Evolutionary conservation across 495 filamentous ascomycete genomes (phyloP), one percentile per base, ranked within the genome.

Genomic region (Hypoxylon subgilvum): DNA sequence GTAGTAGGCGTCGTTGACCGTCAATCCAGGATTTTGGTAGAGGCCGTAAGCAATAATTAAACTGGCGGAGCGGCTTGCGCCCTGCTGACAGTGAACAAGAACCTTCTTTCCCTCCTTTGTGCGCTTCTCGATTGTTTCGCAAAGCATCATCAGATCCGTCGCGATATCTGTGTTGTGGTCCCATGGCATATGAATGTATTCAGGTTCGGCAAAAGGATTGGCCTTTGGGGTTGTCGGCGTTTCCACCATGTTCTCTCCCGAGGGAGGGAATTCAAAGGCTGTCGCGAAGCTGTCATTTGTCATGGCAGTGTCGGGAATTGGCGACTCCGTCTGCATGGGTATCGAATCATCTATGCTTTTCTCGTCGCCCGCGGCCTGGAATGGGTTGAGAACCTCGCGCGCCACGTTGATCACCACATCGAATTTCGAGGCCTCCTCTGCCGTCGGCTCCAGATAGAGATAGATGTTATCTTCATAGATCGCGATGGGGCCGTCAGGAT

Each of bases 131-230:
- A 98, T 93, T 8, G 87, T 77, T 61, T 96, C 87, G 66, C 94
- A 96, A n/a, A 98, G 77, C 32, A 76, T 77, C 68, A 88, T 85
- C 22, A 98, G 74, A 67, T 97, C 94, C 17, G 88, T 85, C 12
- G 92, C 84, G 54, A 98, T 96, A 56, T 96, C 91, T 0, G 93
- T 96, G 65, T 97, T 97, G 73, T 98, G 94, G 60, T 98, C 95
- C 94, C 94, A 98, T 2, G 84, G 87, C 39, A 98, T 88, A 68
- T 98, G 94, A 43, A 97, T 86, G 68, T 98, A 98, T 70, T 98
- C 94, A 1, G 94, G 94, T 18, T 84, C 74, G 12, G 77, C 73
- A 32, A 74, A 76, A 18, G 71, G n/a, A 65, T 75, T 67, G 3
- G 73, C 74, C 49, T 81, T 86, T 2, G 88, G 87, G 1, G 85